Conservation (phyloP, 106 monocot genomes). For the Platanthera guangdongensis region DNA sequence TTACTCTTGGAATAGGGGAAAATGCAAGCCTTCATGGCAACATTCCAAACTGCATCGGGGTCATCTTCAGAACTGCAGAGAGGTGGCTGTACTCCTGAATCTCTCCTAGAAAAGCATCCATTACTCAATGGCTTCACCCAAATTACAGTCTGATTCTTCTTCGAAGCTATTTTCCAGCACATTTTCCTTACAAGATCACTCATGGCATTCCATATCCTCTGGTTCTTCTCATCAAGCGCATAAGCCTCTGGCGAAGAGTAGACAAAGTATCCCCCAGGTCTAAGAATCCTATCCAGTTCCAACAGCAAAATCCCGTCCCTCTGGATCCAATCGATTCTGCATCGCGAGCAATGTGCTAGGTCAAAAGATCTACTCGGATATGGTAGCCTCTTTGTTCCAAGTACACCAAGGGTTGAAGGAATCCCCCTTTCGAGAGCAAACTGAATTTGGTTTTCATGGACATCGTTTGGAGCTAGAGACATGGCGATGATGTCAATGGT, state of each 20-base stretch:
- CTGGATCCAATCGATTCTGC: constrained; percentile 93
- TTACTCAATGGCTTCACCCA: constrained; percentile 75
- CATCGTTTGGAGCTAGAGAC: constrained; percentile 92
- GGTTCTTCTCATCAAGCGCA: constrained; percentile 63
- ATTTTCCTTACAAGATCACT: constrained; percentile 69
- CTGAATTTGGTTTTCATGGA: constrained; percentile 93
- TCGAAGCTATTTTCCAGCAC: constrained; percentile 85
- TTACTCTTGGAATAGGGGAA: constrained; percentile 69
- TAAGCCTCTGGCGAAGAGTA: constrained; percentile 92
- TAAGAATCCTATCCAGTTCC: constrained; percentile 72
- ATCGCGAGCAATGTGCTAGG: constrained; percentile 81
- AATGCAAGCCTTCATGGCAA: constrained; percentile 69
- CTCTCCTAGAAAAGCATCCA: constrained; percentile 59
- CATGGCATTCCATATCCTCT: constrained; percentile 70
- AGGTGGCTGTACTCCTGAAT: constrained; percentile 46
- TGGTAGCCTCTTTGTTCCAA: constrained; percentile 77
- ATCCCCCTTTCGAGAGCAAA: constrained; percentile 93
- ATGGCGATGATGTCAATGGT: constrained; percentile 56
- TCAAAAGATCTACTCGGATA: constrained; percentile 85
- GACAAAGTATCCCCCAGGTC: constrained; percentile 85
- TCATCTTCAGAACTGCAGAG: constrained; percentile 51
- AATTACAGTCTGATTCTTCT: constrained; percentile 77
- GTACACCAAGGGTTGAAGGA: constrained; percentile 62
- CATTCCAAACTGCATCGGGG: constrained; percentile 78
- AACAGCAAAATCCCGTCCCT: constrained; percentile 74